Conservation (phyloP, 148 eudicot species). For the Vaccinium corymbosum region DNA sequence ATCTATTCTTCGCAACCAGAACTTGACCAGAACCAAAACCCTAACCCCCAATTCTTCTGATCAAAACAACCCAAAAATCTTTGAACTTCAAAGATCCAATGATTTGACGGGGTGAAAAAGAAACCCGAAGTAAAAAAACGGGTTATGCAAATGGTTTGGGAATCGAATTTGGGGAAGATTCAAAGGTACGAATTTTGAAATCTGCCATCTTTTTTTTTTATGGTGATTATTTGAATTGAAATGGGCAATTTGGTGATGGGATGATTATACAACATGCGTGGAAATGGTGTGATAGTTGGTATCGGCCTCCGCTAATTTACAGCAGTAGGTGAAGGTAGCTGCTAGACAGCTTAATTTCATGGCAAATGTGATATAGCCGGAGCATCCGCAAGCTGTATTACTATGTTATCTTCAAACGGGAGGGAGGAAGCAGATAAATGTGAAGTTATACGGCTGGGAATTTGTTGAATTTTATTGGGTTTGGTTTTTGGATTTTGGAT, state of each 20-base stretch:
- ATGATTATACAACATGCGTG: neutral
- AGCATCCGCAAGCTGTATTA: too few relatives aligned
- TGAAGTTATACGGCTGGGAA: too few relatives aligned
- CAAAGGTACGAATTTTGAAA: neutral
- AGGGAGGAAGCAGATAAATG: too few relatives aligned
- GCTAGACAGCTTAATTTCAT: too few relatives aligned
- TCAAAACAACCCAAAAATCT: neutral
- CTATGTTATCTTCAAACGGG: too few relatives aligned
- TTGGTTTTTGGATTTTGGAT: too few relatives aligned
- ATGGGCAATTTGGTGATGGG: neutral
- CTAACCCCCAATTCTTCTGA: constrained; percentile 4
- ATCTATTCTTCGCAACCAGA: constrained; percentile 25
- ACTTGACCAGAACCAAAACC: constrained; percentile 17
- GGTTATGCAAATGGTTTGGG: neutral
- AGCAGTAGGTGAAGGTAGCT: too few relatives aligned
- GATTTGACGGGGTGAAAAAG: neutral
- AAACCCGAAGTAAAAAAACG: neutral
- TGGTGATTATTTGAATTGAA: neutral
- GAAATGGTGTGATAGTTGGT: too few relatives aligned
- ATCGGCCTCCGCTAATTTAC: too few relatives aligned
- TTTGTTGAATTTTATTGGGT: too few relatives aligned
- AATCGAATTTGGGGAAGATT: neutral
- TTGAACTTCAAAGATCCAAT: neutral
- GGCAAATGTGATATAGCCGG: too few relatives aligned
- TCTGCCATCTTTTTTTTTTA: too few relatives aligned